phyloP scores from a whole-genome alignment of 2,329 filamentous ascomycete species.

The Trematosphaeria pertusa region DNA sequence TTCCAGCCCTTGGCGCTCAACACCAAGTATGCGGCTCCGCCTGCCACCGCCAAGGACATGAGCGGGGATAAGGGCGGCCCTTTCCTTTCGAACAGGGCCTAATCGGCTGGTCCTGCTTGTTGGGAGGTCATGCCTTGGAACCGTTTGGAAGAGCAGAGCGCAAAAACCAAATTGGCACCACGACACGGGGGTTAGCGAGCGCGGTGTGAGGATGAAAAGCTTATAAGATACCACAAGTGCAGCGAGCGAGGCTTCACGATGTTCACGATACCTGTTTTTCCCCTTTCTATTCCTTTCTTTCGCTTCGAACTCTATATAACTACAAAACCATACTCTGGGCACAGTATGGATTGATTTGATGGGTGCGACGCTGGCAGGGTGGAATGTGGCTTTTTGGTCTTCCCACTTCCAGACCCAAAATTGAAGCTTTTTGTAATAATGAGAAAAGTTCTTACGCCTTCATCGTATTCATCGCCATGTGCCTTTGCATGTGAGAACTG shows the following conservation, averaged over 20 bases:
- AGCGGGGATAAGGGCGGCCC: slow-evolving; percentile 27
- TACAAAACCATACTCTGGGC: slow-evolving; percentile 28
- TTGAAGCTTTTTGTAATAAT: slow-evolving; percentile 1
- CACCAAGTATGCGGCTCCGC: slow-evolving; percentile 36
- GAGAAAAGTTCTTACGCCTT: neutral
- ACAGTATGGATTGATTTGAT: slow-evolving; percentile 19
- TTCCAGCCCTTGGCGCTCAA: slow-evolving; percentile 48
- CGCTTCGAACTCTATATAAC: slow-evolving; percentile 24
- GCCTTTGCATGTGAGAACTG: too few species aligned
- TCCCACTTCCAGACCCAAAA: neutral
- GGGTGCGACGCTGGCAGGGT: slow-evolving; percentile 1
- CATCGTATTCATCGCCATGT: too few species aligned
- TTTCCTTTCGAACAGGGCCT: slow-evolving; percentile 44
- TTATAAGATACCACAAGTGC: slow-evolving; percentile 4
- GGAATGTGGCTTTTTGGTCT: neutral
- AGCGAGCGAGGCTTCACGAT: slow-evolving; percentile 21
- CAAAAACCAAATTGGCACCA: neutral
- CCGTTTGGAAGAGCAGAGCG: neutral
- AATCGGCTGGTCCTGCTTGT: too few species aligned
- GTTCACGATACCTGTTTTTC: slow-evolving; percentile 25
- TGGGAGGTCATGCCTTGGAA: neutral
- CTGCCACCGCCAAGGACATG: slow-evolving; percentile 30
- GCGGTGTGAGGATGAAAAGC: slow-evolving; percentile 1
- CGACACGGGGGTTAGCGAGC: neutral
- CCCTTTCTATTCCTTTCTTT: slow-evolving; percentile 18